phyloP scores from a whole-genome alignment of 2,329 filamentous ascomycete genomes.

The Clonostachys rhizophaga region DNA sequence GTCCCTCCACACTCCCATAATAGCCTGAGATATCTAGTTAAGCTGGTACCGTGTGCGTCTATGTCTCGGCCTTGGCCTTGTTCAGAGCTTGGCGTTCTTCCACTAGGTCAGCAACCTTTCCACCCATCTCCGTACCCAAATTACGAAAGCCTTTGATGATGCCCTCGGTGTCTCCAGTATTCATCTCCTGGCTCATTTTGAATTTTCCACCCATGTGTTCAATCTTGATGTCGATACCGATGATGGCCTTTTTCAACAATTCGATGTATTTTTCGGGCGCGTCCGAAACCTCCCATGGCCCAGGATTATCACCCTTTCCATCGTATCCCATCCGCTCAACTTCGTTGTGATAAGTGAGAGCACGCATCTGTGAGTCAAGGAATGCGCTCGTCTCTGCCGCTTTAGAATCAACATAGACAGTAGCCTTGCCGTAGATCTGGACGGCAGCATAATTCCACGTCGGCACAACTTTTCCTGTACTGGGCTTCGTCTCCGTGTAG shows the following conservation, averaged over 20 bases:
- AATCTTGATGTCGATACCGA: constrained; percentile 56
- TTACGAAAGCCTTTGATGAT: constrained; percentile 50
- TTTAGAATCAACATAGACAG: constrained; percentile 44
- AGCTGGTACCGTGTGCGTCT: not conserved
- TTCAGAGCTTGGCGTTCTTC: constrained; percentile 14
- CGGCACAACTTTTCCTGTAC: constrained; percentile 61
- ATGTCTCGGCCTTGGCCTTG: constrained; percentile 11
- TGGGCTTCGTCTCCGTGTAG: constrained; percentile 61
- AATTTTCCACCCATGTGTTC: constrained; percentile 54
- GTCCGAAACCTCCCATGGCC: constrained; percentile 52
- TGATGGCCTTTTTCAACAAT: constrained; percentile 51
- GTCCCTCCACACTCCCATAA: too few species aligned
- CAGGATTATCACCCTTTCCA: constrained; percentile 20
- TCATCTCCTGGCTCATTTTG: constrained; percentile 63
- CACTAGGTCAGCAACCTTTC: constrained; percentile 22
- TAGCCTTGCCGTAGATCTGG: constrained; percentile 57
- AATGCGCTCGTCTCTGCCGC: constrained; percentile 37
- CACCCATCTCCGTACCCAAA: constrained; percentile 19
- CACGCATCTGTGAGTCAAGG: constrained; percentile 44
- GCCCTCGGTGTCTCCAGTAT: constrained; percentile 45
- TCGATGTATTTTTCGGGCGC: constrained; percentile 52
- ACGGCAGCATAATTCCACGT: constrained; percentile 68
- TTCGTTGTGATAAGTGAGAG: constrained; percentile 48
- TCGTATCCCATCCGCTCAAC: constrained; percentile 49
- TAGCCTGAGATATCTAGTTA: too few species aligned